phyloP scores from a whole-genome alignment of 805 yeast genomes.

The Yarrowia divulgata region DNA sequence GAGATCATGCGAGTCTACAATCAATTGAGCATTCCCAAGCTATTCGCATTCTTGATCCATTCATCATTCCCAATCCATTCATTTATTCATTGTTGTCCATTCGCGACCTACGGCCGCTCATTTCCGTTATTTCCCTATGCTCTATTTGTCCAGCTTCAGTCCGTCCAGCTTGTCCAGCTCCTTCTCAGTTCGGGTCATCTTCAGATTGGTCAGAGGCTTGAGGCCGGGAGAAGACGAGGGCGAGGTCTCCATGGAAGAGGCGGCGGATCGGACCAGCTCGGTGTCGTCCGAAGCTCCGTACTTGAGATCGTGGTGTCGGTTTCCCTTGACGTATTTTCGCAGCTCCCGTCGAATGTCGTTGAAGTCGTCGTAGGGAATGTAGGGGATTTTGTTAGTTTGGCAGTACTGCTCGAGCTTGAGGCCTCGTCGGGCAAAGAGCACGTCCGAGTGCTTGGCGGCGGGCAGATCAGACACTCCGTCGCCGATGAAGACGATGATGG shows the following conservation, averaged over 20 bases:
- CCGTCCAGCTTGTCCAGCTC: constrained; percentile 36
- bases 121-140: neutral
- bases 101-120: neutral
- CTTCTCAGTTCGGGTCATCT: constrained; percentile 35
- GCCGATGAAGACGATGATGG: constrained; percentile 58
- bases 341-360: constrained; percentile 51
- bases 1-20: no score
- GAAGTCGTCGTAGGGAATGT: constrained; percentile 54
- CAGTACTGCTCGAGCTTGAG: constrained; percentile 54
- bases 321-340: constrained; percentile 36
- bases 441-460: constrained; percentile 56
- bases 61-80: no score
- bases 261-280: constrained; percentile 36
- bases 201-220: constrained; percentile 35
- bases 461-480: constrained; percentile 62
- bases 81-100: neutral
- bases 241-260: constrained; percentile 37
- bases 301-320: constrained; percentile 38
- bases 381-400: constrained; percentile 52
- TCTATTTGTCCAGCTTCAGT: constrained; percentile 21
- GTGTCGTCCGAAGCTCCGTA: constrained; percentile 35
- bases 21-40: no score
- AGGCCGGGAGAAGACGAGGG: constrained; percentile 36
- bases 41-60: no score
- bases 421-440: constrained; percentile 55